These are phyloP conservation scores for Tricholoma sp. DNA, from an alignment of 768 basidiomycete species.

Conservation along the genomic window DNA sequence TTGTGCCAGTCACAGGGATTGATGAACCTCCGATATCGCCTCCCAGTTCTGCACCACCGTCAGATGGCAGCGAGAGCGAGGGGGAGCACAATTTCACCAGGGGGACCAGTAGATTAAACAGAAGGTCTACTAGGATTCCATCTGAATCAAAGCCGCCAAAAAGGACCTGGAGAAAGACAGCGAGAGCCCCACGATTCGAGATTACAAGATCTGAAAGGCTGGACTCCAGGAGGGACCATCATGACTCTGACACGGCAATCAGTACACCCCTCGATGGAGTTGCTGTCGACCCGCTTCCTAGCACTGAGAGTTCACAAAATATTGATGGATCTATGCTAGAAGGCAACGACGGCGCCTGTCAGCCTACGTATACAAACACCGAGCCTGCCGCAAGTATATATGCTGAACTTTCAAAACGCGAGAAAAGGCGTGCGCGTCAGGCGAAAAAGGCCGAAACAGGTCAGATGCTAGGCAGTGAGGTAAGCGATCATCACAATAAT, in stretches of 20 bases:
- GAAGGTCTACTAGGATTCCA: background rate
- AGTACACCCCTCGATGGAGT: background rate
- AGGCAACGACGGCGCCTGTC: conserved; percentile 4
- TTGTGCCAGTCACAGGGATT: background rate
- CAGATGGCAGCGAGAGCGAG: conserved; percentile 4
- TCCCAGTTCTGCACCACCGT: background rate
- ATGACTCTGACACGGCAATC: background rate
- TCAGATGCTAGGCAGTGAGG: conserved; percentile 20
- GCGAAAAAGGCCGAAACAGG: conserved; percentile 56
- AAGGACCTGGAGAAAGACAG: conserved; percentile 13
- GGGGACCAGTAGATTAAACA: conserved; percentile 6
- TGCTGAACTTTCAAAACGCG: conserved; percentile 57
- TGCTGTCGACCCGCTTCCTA: background rate
- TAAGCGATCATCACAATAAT: background rate
- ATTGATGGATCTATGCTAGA: background rate
- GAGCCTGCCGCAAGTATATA: background rate
- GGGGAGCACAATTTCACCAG: conserved; percentile 6
- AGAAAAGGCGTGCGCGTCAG: conserved; percentile 76
- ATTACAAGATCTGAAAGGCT: background rate
- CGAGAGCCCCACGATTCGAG: conserved; percentile 5
- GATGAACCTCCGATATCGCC: background rate
- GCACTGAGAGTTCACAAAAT: background rate
- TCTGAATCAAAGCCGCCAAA: conserved; percentile 6
- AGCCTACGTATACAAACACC: conserved; percentile 1
- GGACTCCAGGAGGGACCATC: background rate